phyloP scores from a whole-genome alignment of 192 early-diverging fungal genomes.

The Entomortierella lignicola region DNA sequence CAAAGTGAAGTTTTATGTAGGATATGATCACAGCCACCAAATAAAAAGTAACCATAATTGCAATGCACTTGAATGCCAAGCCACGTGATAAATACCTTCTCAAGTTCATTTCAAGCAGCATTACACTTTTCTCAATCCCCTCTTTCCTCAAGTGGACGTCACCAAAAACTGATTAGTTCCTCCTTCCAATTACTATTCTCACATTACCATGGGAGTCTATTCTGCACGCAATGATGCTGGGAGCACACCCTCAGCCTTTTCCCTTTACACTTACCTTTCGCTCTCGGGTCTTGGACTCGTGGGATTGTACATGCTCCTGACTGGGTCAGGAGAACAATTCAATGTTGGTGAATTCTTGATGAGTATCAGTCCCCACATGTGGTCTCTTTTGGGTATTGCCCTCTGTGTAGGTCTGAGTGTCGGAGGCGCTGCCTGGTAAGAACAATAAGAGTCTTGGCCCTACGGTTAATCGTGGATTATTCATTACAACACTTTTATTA shows the following conservation, averaged over 20 bases:
- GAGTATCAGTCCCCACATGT: constrained; percentile 87
- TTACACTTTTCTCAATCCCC: too few relatives aligned
- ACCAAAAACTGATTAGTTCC: background rate
- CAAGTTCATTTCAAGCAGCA: too few relatives aligned
- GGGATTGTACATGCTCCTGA: constrained; percentile 87
- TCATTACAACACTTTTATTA: background rate
- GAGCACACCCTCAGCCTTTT: constrained; percentile 12
- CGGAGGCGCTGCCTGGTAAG: constrained; percentile 91
- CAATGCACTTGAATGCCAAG: too few relatives aligned
- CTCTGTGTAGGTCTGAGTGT: constrained; percentile 92
- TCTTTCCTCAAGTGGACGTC: background rate
- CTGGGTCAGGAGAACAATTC: constrained; percentile 89
- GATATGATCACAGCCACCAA: too few relatives aligned
- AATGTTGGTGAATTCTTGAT: constrained; percentile 85
- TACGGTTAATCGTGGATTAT: constrained; percentile 10
- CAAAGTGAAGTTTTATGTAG: too few relatives aligned
- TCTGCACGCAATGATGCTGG: constrained; percentile 23
- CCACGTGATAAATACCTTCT: background rate
- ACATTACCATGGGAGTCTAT: constrained; percentile 41
- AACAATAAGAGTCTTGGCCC: background rate
- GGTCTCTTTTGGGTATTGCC: constrained; percentile 86
- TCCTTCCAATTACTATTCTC: too few relatives aligned
- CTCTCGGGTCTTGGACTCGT: constrained; percentile 60
- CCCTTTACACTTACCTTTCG: constrained; percentile 29
- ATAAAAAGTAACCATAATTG: too few relatives aligned